Evolutionary conservation across 2,329 filamentous ascomycete genomes (phyloP).

Genomic region (Pezizomycotina sp.): DNA sequence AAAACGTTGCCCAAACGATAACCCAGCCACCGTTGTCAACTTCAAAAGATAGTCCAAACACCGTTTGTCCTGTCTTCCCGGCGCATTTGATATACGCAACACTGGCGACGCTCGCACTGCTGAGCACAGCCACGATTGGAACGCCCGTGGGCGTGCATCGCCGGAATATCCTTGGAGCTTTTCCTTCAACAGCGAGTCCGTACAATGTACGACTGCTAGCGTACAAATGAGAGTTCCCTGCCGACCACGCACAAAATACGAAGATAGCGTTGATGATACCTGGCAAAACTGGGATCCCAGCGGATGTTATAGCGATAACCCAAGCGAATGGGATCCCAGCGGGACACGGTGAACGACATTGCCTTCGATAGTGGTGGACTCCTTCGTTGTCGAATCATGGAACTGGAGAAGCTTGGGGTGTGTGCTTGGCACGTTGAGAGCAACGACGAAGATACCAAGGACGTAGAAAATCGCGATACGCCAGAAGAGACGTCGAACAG

Average conservation of each 20-base stretch:
- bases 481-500: slow-evolving; percentile 38
- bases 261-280: slow-evolving; percentile 63
- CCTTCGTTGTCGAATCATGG: slow-evolving; percentile 20
- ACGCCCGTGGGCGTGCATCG: slow-evolving; percentile 37
- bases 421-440: slow-evolving; percentile 42
- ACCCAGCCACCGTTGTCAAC: slow-evolving; percentile 44
- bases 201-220: slow-evolving; percentile 44
- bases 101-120: slow-evolving; percentile 40
- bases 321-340: slow-evolving; percentile 34
- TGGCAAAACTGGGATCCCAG: slow-evolving; percentile 49
- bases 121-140: slow-evolving; percentile 42
- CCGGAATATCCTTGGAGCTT: slow-evolving; percentile 42
- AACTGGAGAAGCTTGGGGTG: slow-evolving; percentile 33
- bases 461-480: slow-evolving; percentile 43
- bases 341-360: slow-evolving; percentile 29
- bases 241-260: slow-evolving; percentile 53
- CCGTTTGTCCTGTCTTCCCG: slow-evolving; percentile 39
- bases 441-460: slow-evolving; percentile 40
- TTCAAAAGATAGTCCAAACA: slow-evolving; percentile 50
- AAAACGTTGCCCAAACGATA: slow-evolving; percentile 42
- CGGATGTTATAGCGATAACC: slow-evolving; percentile 54
- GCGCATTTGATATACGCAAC: slow-evolving; percentile 44
- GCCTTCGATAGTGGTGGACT: slow-evolving; percentile 34
- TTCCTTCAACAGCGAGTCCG: slow-evolving; percentile 42
- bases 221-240: slow-evolving; percentile 49